Base-by-base conservation (phyloP, 495 filamentous ascomycete species). In the Podospora anserina region DNA sequence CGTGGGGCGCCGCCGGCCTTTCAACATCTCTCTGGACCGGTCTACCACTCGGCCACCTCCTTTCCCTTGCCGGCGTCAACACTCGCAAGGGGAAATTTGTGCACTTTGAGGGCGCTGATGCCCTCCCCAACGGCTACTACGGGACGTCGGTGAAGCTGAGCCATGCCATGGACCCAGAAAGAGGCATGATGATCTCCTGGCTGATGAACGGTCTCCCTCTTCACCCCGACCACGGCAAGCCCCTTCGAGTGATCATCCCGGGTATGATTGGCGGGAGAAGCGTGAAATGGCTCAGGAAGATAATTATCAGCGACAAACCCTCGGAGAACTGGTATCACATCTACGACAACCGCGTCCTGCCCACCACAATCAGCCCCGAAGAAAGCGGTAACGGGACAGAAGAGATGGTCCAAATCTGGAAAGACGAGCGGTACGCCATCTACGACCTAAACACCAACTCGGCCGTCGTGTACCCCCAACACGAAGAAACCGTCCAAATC, bases 251-350 rank as follows among this genome's bases (percentile, higher is more conserved):
- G 4, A 90, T 97, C 4, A 91, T 98, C 7, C 94, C 94, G 0
- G 93, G 94, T 4, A 93, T 97, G 78, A 97, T 98, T 69, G 94
- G 94, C 56, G 94, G 94, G 5, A 84, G 94, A 61, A 97, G 93
- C 77, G 94, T 98, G 30, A 98, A 98, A 78, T 98, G 94, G 94
- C 73, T 98, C 69, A 96, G 91, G 82, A 89, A 84, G 56, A 84
- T 98, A 63, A 90, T 94, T 34, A 73, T 97, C 61, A 95, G 93
- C 0, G 85, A 87, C 5, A 77, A 78, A 4, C 94, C 94, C 0
- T 96, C 92, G 74, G 90, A 94, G 63, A 97, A 96, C 71, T 97
- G 94, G 93, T 98, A 97, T 71, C 94, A 98, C 77, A 92, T 96
- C 65, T 92, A 96, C 74, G 94, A 98, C 74, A 98, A 98, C 71